phyloP scores from a whole-genome alignment of 2,329 filamentous ascomycete genomes.

The Septoria petroselini region DNA sequence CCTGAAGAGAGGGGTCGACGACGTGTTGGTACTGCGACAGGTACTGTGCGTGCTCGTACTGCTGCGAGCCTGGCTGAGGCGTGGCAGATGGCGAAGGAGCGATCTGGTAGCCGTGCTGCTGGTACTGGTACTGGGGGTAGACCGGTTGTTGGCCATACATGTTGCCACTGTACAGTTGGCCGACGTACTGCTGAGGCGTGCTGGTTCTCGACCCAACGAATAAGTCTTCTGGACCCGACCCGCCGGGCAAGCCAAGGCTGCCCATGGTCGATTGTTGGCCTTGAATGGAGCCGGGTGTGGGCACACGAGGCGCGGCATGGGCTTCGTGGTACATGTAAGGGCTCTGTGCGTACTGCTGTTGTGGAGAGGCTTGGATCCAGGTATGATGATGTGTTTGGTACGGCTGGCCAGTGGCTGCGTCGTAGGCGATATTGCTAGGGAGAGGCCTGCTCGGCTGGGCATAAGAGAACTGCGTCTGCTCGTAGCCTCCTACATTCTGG shows the following conservation, averaged over 20 bases:
- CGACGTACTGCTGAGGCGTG: slow-evolving; percentile 34
- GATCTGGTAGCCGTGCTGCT: slow-evolving; percentile 23
- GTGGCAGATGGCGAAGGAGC: slow-evolving; percentile 18
- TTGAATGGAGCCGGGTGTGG: slow-evolving; percentile 30
- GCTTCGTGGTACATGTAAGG: slow-evolving; percentile 31
- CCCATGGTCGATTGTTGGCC: slow-evolving; percentile 31
- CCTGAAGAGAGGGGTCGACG: slow-evolving; percentile 34
- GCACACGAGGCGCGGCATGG: slow-evolving; percentile 26
- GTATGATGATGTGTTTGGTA: slow-evolving; percentile 33
- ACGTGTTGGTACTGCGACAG: slow-evolving; percentile 34
- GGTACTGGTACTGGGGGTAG: slow-evolving; percentile 30
- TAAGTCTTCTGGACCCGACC: slow-evolving; percentile 31
- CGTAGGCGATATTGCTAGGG: slow-evolving; percentile 34
- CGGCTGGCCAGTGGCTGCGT: slow-evolving; percentile 28
- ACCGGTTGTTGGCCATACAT: slow-evolving; percentile 27
- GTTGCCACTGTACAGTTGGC: slow-evolving; percentile 10
- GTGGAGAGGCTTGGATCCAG: slow-evolving; percentile 29
- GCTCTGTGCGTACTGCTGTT: slow-evolving; percentile 27
- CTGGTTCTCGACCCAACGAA: slow-evolving; percentile 32
- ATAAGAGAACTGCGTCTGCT: slow-evolving; percentile 33
- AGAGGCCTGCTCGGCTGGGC: slow-evolving; percentile 31
- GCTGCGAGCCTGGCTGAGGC: slow-evolving; percentile 24
- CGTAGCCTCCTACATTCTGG: slow-evolving; percentile 31
- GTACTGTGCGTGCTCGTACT: slow-evolving; percentile 36
- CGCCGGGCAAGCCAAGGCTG: slow-evolving; percentile 35